These are phyloP conservation scores for Diaporthe aspalathi DNA, from an alignment of 2,329 filamentous ascomycete genomes.

Conservation along the genomic window DNA sequence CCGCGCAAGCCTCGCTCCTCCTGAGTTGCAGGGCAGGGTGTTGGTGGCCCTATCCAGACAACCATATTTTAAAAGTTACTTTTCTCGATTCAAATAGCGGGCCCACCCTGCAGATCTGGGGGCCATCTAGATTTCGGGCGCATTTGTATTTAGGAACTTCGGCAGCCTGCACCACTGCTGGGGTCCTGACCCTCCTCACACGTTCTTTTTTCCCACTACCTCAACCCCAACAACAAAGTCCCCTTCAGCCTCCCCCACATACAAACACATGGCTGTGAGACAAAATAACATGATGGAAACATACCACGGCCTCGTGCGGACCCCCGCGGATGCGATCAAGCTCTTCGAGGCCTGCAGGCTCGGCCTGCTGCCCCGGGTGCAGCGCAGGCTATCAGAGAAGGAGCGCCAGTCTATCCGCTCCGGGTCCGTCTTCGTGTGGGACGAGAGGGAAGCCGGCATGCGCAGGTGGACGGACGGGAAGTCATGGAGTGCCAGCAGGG, in stretches of 20 bases:
- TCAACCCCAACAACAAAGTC: conserved; percentile 1
- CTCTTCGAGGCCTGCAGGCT: conserved; percentile 97
- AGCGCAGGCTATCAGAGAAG: conserved; percentile 93
- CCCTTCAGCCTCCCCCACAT: neutral
- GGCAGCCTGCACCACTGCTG: conserved; percentile 32
- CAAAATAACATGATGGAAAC: conserved; percentile 82
- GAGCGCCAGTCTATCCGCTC: conserved; percentile 96
- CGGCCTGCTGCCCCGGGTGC: conserved; percentile 89
- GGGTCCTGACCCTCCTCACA: conserved; percentile 28
- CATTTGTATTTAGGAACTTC: conserved; percentile 36
- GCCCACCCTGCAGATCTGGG: conserved; percentile 39
- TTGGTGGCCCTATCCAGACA: conserved; percentile 40
- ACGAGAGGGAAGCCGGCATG: conserved; percentile 98
- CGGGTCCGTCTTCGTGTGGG: conserved; percentile 99
- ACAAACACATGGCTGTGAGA: conserved; percentile 35
- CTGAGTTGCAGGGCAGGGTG: conserved; percentile 41
- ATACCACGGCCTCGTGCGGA: conserved; percentile 93
- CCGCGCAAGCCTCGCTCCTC: conserved; percentile 41
- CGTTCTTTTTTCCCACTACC: conserved; percentile 8
- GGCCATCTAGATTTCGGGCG: conserved; percentile 37
- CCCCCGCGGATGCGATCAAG: conserved; percentile 96
- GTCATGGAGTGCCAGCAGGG: conserved; percentile 97
- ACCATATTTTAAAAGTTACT: conserved; percentile 40
- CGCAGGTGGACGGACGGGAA: conserved; percentile 98
- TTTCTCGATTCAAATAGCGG: conserved; percentile 37